Evolutionary conservation across 805 yeast species (phyloP).

Genomic region (Candida hispaniensis): DNA sequence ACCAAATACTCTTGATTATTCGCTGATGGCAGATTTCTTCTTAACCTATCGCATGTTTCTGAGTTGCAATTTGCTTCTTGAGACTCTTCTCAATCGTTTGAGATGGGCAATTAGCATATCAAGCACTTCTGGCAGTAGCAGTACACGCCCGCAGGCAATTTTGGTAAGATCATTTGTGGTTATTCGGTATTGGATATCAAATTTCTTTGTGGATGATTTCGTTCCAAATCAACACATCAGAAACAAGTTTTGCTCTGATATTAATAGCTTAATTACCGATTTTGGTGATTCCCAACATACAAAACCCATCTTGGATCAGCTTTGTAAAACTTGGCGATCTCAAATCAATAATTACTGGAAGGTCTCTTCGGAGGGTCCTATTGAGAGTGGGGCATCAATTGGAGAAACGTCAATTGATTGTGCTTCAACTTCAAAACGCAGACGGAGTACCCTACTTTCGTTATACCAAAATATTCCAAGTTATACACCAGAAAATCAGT

Average conservation of each 20-base stretch:
- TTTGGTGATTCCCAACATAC: no score
- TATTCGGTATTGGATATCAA: conserved; percentile 79
- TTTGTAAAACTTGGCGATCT: no score
- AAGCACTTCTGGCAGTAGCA: conserved; percentile 11
- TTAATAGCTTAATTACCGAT: no score
- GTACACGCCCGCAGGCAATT: conserved; percentile 22
- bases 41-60: conserved; percentile 68
- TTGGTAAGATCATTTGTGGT: conserved; percentile 73
- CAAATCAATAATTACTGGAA: no score
- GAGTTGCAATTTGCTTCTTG: conserved; percentile 46
- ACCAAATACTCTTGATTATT: conserved; percentile 66
- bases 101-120: conserved; percentile 50
- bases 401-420: not conserved
- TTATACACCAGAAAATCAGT: no score
- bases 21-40: conserved; percentile 73
- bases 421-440: conserved; percentile 5
- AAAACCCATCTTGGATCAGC: no score
- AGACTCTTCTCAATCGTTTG: conserved; percentile 51
- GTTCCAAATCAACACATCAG: conserved; percentile 42
- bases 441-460: conserved; percentile 20
- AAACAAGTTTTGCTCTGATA: conserved; percentile 32
- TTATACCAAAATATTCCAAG: conserved; percentile 18
- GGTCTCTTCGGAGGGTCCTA: no score
- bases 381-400: no score
- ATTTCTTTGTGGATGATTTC: conserved; percentile 82